phyloP scores from a whole-genome alignment of 805 yeast species.

The Candida pseudofarinosa region DNA sequence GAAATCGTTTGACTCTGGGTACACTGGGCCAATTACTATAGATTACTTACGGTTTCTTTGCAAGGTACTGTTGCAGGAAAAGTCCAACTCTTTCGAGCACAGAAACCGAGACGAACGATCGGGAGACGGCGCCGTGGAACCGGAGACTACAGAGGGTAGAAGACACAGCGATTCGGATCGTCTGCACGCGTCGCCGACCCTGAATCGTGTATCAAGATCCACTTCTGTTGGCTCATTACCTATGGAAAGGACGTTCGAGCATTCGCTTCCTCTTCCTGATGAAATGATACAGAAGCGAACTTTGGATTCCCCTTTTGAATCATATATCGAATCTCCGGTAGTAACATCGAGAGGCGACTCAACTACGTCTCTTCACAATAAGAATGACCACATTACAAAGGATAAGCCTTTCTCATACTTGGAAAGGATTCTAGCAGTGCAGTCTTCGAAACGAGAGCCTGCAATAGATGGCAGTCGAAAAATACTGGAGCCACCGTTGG shows the following conservation, averaged over 20 bases:
- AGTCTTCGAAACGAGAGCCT: constrained; percentile 7
- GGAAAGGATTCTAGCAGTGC: constrained; percentile 26
- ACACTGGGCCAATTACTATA: constrained; percentile 34
- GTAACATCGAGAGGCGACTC: neutral
- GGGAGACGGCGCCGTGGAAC: neutral
- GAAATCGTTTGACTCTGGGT: constrained; percentile 23
- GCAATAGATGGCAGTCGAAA: neutral
- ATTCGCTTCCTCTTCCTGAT: constrained; percentile 28
- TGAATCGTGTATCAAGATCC: too few species aligned
- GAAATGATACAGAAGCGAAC: neutral
- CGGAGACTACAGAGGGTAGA: neutral
- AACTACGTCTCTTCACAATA: neutral
- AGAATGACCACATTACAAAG: neutral
- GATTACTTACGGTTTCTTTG: constrained; percentile 36
- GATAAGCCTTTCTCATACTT: constrained; percentile 21
- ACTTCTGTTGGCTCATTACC: too few species aligned
- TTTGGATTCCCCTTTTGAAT: constrained; percentile 1
- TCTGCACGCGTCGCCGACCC: too few species aligned
- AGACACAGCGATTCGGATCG: neutral
- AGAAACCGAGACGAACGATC: neutral
- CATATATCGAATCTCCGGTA: constrained; percentile 10
- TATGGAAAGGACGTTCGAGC: constrained; percentile 17
- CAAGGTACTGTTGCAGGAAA: constrained; percentile 17
- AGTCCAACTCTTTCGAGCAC: neutral
- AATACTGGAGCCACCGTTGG: too few species aligned